These are phyloP conservation scores for Hysterium pulicare DNA, from an alignment of 2,329 filamentous ascomycete species.

Conservation along the genomic window DNA sequence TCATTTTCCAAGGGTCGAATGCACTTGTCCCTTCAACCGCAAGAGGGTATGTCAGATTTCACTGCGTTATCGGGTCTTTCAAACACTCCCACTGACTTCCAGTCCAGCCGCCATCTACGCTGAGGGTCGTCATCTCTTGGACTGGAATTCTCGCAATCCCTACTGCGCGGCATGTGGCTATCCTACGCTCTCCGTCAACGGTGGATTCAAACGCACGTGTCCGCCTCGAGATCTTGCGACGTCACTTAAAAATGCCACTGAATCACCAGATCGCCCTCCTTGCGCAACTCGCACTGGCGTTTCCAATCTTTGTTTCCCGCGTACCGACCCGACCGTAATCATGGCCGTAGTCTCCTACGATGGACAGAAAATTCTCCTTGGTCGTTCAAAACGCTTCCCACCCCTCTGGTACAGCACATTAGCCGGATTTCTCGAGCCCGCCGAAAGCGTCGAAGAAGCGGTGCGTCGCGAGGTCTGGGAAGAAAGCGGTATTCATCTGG, in stretches of 20 bases:
- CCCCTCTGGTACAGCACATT: constrained; percentile 84
- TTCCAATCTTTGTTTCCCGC: constrained; percentile 87
- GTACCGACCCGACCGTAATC: constrained; percentile 93
- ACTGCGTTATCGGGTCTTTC: neutral
- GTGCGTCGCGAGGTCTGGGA: constrained; percentile 52
- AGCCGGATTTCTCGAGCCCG: constrained; percentile 53
- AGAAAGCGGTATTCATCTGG: constrained; percentile 46
- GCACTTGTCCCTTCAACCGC: constrained; percentile 57
- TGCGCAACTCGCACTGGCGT: constrained; percentile 82
- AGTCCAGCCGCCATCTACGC: constrained; percentile 78
- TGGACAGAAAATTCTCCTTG: constrained; percentile 74
- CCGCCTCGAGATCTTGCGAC: constrained; percentile 64
- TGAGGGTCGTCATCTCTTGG: constrained; percentile 79
- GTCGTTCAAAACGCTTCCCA: constrained; percentile 81
- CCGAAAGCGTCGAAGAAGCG: constrained; percentile 51
- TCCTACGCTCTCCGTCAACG: constrained; percentile 73
- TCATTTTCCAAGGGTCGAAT: constrained; percentile 66
- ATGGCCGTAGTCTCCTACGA: constrained; percentile 85
- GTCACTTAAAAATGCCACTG: constrained; percentile 35
- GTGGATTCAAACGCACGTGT: constrained; percentile 76
- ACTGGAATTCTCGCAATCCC: constrained; percentile 91
- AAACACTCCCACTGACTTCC: constrained; percentile 2
- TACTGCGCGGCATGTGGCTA: constrained; percentile 90
- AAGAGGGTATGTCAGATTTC: constrained; percentile 52
- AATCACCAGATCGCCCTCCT: constrained; percentile 56